A percentile compares a stretch with the other conserved stretches of the same genome.
phyloP scores from a whole-genome alignment of 805 yeast genomes.

The Wickerhamiella shivajii region DNA sequence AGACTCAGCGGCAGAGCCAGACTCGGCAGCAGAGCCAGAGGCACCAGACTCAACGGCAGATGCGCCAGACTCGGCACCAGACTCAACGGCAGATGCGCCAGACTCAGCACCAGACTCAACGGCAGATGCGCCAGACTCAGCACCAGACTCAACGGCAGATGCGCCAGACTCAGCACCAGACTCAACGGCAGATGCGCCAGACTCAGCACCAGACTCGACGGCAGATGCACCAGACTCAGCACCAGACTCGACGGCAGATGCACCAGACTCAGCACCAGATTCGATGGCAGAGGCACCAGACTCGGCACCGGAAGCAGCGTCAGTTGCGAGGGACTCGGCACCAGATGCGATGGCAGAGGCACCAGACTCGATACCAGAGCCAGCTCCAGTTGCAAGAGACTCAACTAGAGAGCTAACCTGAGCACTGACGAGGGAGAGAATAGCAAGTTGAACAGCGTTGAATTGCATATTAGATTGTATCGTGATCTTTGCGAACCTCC shows the following conservation, averaged over 20 bases:
- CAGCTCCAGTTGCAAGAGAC: not conserved
- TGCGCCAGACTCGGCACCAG: constrained; percentile 8
- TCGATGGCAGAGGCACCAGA: constrained; percentile 1
- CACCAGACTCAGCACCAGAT: constrained; percentile 7
- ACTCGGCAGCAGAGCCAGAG: not conserved
- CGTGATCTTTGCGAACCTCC: not conserved
- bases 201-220: constrained; percentile 8
- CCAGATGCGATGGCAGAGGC: constrained; percentile 1
- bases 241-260: constrained; percentile 2
- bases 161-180: constrained; percentile 1
- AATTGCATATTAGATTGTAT: constrained; percentile 6
- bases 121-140: not conserved
- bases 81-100: constrained; percentile 3
- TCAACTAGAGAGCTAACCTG: too few species aligned
- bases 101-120: constrained; percentile 6
- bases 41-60: constrained; percentile 7
- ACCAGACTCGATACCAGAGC: constrained; percentile 1
- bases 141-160: constrained; percentile 1
- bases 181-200: constrained; percentile 2
- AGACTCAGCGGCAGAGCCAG: constrained; percentile 1
- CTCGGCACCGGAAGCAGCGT: constrained; percentile 1
- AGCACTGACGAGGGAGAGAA: constrained; percentile 3
- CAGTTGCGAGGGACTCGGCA: not conserved
- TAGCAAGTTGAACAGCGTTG: constrained; percentile 3
- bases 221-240: constrained; percentile 5